Evolutionary conservation across 306 rosid species (phyloP).

Genomic region (Cercis canadensis): DNA sequence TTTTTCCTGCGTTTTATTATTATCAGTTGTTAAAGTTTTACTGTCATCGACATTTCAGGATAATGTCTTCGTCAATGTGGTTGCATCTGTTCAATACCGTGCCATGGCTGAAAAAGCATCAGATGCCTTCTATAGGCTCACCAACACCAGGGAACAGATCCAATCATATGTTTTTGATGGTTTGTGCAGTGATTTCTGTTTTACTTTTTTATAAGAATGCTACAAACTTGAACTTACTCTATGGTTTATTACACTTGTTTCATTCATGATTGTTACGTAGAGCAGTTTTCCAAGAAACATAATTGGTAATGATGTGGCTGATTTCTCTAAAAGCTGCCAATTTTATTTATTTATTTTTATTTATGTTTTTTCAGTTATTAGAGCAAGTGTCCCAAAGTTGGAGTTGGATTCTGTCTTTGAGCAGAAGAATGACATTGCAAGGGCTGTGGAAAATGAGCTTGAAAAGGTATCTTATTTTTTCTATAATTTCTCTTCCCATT

Average conservation of each 20-base stretch:
- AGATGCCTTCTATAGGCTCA: slow-evolving; percentile 80
- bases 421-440: slow-evolving; percentile 76
- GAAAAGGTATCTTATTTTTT: slow-evolving; percentile 56
- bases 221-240: neutral
- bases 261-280: neutral
- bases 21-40: slow-evolving; percentile 28
- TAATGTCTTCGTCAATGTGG: slow-evolving; percentile 75
- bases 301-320: slow-evolving; percentile 19
- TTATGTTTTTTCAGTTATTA: slow-evolving; percentile 54
- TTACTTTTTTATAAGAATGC: slow-evolving; percentile 4
- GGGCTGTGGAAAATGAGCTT: slow-evolving; percentile 69
- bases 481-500: slow-evolving; percentile 1
- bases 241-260: neutral
- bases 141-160: slow-evolving; percentile 68
- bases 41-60: slow-evolving; percentile 50
- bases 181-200: slow-evolving; percentile 33
- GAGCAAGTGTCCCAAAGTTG: slow-evolving; percentile 73
- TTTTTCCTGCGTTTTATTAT: slow-evolving; percentile 24
- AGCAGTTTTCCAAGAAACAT: slow-evolving; percentile 2
- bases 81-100: slow-evolving; percentile 69
- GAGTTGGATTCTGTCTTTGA: slow-evolving; percentile 71
- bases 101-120: slow-evolving; percentile 61
- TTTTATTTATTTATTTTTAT: too few species aligned
- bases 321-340: slow-evolving; percentile 19
- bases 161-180: slow-evolving; percentile 80